A percentile compares a stretch with the other conserved stretches of the same genome.
Evolutionary conservation across 225 moss, liverwort and hornwort genomes (phyloP).

Genomic region (Bryoerythrophyllum caledonicum): DNA sequence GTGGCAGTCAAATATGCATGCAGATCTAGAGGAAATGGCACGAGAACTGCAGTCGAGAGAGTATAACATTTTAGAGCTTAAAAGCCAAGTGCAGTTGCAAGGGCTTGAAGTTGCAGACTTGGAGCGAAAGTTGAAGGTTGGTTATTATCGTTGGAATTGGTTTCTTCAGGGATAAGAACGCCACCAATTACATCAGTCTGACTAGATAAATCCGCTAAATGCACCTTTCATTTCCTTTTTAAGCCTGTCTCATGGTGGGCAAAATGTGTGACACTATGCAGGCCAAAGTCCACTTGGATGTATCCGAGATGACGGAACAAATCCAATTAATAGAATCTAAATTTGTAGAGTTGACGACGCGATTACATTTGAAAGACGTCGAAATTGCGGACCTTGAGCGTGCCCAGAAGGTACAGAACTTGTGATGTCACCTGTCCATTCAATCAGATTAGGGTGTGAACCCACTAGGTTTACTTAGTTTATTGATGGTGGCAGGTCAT

Average conservation of each 20-base stretch:
- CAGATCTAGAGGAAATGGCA: constrained; percentile 27
- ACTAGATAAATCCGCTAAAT: background rate
- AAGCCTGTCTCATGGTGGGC: background rate
- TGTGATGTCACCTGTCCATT: background rate
- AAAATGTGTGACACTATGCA: constrained; percentile 10
- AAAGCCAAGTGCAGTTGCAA: constrained; percentile 25
- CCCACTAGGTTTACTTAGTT: background rate
- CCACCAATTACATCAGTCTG: background rate
- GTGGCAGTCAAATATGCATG: constrained; percentile 22
- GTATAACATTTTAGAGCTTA: constrained; percentile 24
- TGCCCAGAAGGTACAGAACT: constrained; percentile 31
- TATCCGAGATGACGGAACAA: constrained; percentile 26
- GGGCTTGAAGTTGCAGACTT: constrained; percentile 29
- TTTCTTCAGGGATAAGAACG: background rate
- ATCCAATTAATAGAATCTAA: constrained; percentile 28
- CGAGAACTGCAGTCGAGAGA: constrained; percentile 24
- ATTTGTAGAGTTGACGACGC: constrained; percentile 22
- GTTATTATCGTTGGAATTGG: background rate
- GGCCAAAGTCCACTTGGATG: constrained; percentile 30
- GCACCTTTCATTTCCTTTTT: background rate
- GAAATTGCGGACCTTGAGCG: constrained; percentile 30
- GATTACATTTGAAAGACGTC: constrained; percentile 27
- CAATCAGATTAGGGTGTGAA: background rate
- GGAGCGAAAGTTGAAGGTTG: constrained; percentile 36
- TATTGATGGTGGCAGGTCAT: constrained; percentile 27